phyloP scores from a whole-genome alignment of 139 green algal genomes.

The Nannochloris sp. region DNA sequence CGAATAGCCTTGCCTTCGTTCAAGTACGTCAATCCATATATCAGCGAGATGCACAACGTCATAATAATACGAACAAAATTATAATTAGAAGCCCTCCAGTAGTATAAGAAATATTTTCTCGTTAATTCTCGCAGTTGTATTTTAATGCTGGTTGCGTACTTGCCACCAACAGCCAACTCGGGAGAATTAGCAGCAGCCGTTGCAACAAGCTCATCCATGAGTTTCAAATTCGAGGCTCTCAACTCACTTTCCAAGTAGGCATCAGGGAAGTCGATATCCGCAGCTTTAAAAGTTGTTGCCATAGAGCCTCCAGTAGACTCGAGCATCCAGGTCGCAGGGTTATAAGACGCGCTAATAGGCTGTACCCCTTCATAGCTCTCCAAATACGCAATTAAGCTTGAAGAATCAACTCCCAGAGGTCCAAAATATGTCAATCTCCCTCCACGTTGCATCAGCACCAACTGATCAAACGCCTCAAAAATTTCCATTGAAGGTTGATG shows the following conservation, averaged over 20 bases:
- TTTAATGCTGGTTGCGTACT: constrained; percentile 14
- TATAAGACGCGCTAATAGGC: constrained; percentile 34
- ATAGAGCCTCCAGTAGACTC: constrained; percentile 42
- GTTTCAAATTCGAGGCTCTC: constrained; percentile 11
- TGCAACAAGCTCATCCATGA: constrained; percentile 12
- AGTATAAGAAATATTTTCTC: constrained; percentile 25
- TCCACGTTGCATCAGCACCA: constrained; percentile 36
- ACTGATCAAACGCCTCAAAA: constrained; percentile 58
- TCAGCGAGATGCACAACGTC: constrained; percentile 28
- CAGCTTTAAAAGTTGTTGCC: constrained; percentile 19
- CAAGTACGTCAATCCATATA: constrained; percentile 35
- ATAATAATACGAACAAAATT: constrained; percentile 26
- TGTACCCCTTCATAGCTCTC: constrained; percentile 30
- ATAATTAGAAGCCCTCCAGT: constrained; percentile 44
- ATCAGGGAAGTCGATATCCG: constrained; percentile 31
- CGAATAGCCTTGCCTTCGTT: constrained; percentile 17
- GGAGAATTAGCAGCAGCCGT: constrained; percentile 2
- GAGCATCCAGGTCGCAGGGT: constrained; percentile 47
- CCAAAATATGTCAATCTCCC: constrained; percentile 74
- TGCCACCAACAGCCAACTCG: constrained; percentile 18
- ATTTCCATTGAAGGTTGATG: constrained; percentile 79
- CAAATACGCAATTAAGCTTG: constrained; percentile 59
- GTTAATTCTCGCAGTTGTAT: constrained; percentile 16
- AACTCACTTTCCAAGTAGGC: constrained; percentile 32
- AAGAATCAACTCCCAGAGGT: constrained; percentile 49